Percentiles rank a stretch among this genome's conserved stretches.
phyloP scores from a whole-genome alignment of 106 monocot species.

The Chionographis japonica region DNA sequence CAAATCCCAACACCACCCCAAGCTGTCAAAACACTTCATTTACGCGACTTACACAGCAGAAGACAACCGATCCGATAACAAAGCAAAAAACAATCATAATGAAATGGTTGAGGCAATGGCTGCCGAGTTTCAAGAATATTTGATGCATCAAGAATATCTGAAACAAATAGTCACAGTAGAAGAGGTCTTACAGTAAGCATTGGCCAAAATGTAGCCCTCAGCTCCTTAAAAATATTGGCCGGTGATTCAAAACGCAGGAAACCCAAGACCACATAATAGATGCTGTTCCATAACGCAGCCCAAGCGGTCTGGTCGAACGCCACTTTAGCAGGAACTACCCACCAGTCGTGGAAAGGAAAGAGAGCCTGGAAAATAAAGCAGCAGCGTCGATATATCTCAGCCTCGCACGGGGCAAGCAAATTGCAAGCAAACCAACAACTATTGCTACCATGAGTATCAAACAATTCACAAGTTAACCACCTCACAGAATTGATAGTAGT shows the following conservation, averaged over 20 bases:
- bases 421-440: neutral
- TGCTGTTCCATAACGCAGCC: conserved; percentile 93
- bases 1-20: conserved; percentile 1
- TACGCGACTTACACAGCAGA: too few species aligned
- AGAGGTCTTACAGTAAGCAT: conserved; percentile 80
- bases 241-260: conserved; percentile 83
- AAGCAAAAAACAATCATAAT: conserved; percentile 1
- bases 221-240: conserved; percentile 49
- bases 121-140: too few species aligned
- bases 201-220: conserved; percentile 81
- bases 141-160: neutral
- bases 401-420: neutral
- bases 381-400: neutral
- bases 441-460: neutral
- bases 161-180: neutral
- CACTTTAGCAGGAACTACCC: conserved; percentile 91
- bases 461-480: conserved; percentile 17
- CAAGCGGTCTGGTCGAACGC: conserved; percentile 84
- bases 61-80: too few species aligned
- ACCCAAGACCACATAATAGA: conserved; percentile 72
- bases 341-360: conserved; percentile 90
- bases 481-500: conserved; percentile 94
- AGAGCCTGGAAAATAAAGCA: conserved; percentile 47
- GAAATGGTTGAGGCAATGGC: neutral
- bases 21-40: neutral